Conservation (phyloP, 2,329 filamentous ascomycete genomes). For the Aspergillus bombycis region DNA sequence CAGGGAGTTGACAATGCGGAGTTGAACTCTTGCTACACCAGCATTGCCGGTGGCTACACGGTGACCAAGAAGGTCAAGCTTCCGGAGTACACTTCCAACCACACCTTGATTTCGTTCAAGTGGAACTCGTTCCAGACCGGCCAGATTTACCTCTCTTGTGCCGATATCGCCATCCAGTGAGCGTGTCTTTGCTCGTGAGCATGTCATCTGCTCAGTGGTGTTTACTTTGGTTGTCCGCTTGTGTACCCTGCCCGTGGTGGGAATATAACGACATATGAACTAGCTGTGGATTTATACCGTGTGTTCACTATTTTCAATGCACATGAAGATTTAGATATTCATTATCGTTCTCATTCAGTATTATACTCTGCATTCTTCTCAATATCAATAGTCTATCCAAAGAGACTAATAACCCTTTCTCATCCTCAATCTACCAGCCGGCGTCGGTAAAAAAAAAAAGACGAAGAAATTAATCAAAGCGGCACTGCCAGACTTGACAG, state of each 20-base stretch:
- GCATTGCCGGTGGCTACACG: slow-evolving; percentile 57
- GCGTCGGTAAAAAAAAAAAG: no score
- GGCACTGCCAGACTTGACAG: no score
- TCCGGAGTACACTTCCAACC: slow-evolving; percentile 52
- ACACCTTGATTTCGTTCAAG: slow-evolving; percentile 56
- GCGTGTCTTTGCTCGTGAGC: not conserved
- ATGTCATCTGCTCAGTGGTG: no score
- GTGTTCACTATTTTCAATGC: not conserved
- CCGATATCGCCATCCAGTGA: slow-evolving; percentile 52
- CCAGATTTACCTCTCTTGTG: slow-evolving; percentile 58
- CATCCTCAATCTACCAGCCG: no score
- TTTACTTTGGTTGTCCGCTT: no score
- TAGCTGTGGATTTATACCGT: not conserved
- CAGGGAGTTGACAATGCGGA: slow-evolving; percentile 52
- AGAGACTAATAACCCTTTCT: no score
- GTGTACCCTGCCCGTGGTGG: not conserved
- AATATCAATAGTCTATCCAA: no score
- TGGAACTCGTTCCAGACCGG: slow-evolving; percentile 61
- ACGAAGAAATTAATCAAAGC: no score
- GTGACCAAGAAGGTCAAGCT: slow-evolving; percentile 57
- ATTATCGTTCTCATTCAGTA: no score
- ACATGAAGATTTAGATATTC: no score
- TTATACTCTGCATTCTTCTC: no score
- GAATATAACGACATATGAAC: not conserved
- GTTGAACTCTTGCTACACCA: slow-evolving; percentile 53